Evolutionary conservation across 2,329 filamentous ascomycete species (phyloP).

Genomic region (Colletotrichum theobromicola): DNA sequence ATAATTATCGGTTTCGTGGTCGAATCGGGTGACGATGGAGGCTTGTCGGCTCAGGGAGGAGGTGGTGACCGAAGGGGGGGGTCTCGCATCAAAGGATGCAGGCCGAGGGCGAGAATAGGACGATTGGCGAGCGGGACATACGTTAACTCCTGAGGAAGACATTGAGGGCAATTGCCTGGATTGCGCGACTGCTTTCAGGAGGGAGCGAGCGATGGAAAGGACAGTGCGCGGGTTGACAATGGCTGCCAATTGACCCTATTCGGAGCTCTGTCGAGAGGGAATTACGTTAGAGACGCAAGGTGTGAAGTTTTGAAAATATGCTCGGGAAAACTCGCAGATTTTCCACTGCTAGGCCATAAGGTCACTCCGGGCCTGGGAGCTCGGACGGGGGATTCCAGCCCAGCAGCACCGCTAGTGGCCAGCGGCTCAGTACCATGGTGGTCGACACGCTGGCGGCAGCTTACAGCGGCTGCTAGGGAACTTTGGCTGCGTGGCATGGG

Average conservation of each 20-base stretch:
- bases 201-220: conserved; percentile 38
- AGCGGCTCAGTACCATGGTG: background rate
- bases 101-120: background rate
- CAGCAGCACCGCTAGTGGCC: conserved; percentile 2
- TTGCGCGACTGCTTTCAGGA: conserved; percentile 44
- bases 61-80: background rate
- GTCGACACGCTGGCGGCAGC: background rate
- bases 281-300: conserved; percentile 41
- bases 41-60: conserved; percentile 13
- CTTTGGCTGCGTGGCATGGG: background rate
- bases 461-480: background rate
- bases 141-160: conserved; percentile 74
- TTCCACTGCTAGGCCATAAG: conserved; percentile 30
- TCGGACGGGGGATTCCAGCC: conserved; percentile 30
- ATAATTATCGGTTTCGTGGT: background rate
- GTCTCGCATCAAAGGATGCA: background rate
- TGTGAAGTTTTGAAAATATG: conserved; percentile 45
- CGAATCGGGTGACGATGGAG: conserved; percentile 3
- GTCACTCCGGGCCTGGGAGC: conserved; percentile 28
- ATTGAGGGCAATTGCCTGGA: conserved; percentile 55
- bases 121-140: conserved; percentile 46
- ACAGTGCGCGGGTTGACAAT: conserved; percentile 40
- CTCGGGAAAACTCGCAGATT: conserved; percentile 56
- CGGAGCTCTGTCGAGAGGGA: conserved; percentile 41
- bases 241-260: conserved; percentile 51